Conservation (phyloP, 441 rosid species). For the Adansonia gregorii region DNA sequence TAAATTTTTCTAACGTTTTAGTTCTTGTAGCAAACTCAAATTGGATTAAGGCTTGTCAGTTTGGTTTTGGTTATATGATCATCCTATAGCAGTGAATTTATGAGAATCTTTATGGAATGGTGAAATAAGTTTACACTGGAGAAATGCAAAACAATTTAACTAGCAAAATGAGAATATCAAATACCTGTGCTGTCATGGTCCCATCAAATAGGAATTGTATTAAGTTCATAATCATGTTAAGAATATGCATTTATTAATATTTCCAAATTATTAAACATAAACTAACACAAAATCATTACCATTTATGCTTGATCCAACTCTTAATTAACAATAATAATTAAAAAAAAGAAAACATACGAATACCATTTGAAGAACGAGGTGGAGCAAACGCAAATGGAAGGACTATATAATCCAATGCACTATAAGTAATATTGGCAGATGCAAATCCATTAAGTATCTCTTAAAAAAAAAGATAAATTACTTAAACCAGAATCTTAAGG, state of each 20-base stretch:
- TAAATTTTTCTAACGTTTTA: background rate
- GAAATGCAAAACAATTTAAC: constrained; percentile 17
- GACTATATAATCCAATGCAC: background rate
- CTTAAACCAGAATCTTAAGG: background rate
- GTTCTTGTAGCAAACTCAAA: no score
- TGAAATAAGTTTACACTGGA: background rate
- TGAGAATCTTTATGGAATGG: background rate
- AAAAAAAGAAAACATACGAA: background rate
- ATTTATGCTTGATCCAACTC: constrained; percentile 1
- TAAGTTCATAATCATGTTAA: background rate
- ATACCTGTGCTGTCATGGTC: background rate
- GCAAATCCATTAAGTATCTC: background rate
- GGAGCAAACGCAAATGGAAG: background rate
- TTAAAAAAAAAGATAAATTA: background rate
- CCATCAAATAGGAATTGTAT: background rate
- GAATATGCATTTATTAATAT: background rate
- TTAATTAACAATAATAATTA: background rate
- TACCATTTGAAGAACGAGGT: background rate
- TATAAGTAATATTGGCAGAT: background rate
- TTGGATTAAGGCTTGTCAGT: no score
- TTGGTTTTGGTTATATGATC: background rate
- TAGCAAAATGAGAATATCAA: background rate
- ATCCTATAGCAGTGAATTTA: constrained; percentile 2
- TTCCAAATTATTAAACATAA: background rate
- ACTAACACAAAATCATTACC: background rate